Percentiles rank a stretch among this genome's conserved stretches.
Conservation (phyloP, 257 asterid species). For the Nicotiana undulata region DNA sequence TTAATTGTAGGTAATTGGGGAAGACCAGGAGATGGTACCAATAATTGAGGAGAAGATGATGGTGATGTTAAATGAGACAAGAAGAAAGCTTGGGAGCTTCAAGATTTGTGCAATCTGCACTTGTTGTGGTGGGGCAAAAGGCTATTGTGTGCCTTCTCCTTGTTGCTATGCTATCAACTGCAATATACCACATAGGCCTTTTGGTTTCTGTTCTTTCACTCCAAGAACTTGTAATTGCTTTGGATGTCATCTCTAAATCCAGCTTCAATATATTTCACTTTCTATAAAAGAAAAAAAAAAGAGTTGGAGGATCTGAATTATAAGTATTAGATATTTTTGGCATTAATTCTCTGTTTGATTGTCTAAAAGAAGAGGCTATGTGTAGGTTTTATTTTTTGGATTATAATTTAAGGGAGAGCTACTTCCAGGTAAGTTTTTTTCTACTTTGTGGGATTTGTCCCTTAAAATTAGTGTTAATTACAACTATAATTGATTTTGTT, state of each 20-base stretch:
- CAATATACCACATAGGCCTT: conserved; percentile 84
- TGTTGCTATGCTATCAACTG: conserved; percentile 83
- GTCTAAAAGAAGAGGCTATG: conserved; percentile 25
- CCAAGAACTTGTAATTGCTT: conserved; percentile 77
- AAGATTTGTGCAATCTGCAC: conserved; percentile 69
- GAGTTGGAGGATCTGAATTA: background rate
- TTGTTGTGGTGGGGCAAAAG: conserved; percentile 54
- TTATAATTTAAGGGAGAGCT: conserved; percentile 25
- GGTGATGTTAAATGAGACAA: conserved; percentile 43
- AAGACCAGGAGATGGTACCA: conserved; percentile 34
- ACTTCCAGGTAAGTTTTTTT: conserved; percentile 29
- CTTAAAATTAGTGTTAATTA: background rate
- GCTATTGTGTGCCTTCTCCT: conserved; percentile 59
- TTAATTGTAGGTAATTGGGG: conserved; percentile 29
- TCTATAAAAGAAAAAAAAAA: too few species aligned
- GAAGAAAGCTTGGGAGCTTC: conserved; percentile 63
- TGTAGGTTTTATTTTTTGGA: conserved; percentile 18
- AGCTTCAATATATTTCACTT: background rate
- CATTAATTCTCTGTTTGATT: conserved; percentile 9
- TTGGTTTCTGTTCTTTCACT: conserved; percentile 74
- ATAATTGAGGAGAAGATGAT: conserved; percentile 35
- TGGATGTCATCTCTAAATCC: conserved; percentile 46
- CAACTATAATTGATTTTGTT: background rate
- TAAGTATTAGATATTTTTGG: background rate
- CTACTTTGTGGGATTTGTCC: conserved; percentile 14